Evolutionary conservation across 225 moss, liverwort and hornwort species (phyloP).

Genomic region (Polytrichum formosum): DNA sequence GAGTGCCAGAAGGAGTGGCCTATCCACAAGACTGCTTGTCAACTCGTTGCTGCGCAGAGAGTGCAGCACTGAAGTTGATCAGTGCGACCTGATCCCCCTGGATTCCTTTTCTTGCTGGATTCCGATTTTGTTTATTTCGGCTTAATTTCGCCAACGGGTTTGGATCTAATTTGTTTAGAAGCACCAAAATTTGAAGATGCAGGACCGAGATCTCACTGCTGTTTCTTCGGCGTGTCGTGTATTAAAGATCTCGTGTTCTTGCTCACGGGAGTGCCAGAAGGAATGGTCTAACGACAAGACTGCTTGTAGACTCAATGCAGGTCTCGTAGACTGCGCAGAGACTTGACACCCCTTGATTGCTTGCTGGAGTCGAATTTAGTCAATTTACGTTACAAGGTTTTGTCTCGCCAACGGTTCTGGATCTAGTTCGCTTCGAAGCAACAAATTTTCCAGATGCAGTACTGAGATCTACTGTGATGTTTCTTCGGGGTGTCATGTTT

Average conservation of each 20-base stretch:
- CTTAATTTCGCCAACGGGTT: too few relatives aligned
- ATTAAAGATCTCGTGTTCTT: slow-evolving; percentile 10
- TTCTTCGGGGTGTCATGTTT: too few relatives aligned
- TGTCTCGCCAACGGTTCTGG: too few relatives aligned
- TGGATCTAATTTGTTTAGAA: too few relatives aligned
- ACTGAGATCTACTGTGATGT: too few relatives aligned
- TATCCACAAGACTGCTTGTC: slow-evolving; percentile 28
- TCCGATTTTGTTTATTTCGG: too few relatives aligned
- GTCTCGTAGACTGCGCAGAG: background rate
- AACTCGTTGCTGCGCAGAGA: slow-evolving; percentile 7
- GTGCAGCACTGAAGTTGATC: background rate
- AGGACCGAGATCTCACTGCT: too few relatives aligned
- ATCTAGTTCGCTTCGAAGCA: too few relatives aligned
- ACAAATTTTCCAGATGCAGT: too few relatives aligned
- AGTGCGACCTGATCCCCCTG: background rate
- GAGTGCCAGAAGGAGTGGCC: slow-evolving; percentile 54
- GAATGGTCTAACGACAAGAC: slow-evolving; percentile 37
- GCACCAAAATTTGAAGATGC: too few relatives aligned
- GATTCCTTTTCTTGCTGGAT: background rate
- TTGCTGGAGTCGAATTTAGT: background rate
- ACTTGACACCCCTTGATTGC: background rate
- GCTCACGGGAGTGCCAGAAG: slow-evolving; percentile 43
- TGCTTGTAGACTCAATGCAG: slow-evolving; percentile 16
- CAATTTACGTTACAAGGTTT: too few relatives aligned
- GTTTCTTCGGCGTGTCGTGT: too few relatives aligned